These are phyloP conservation scores for Fragaria nilgerrensis DNA, from an alignment of 306 rosid species.

Conservation along the genomic window DNA sequence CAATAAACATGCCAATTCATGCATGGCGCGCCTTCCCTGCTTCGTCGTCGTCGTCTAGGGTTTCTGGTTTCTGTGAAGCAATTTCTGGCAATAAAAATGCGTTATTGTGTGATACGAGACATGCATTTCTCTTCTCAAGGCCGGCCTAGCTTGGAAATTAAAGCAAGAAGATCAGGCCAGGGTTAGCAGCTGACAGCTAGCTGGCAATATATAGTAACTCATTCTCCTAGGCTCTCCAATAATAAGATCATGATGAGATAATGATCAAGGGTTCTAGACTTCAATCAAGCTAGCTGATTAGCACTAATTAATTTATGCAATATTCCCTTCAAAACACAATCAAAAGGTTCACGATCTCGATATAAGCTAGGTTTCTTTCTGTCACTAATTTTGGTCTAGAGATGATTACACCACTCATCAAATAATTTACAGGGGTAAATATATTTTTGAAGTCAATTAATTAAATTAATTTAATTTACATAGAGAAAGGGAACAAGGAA, in stretches of 20 bases:
- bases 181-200: neutral
- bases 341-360: slow-evolving; percentile 4
- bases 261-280: neutral
- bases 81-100: neutral
- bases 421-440: neutral
- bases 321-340: neutral
- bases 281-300: neutral
- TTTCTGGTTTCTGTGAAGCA: neutral
- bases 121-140: neutral
- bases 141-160: neutral
- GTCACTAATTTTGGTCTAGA: neutral
- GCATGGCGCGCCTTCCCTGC: slow-evolving; percentile 6
- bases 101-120: neutral
- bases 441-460: neutral
- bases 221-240: slow-evolving; percentile 9
- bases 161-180: neutral
- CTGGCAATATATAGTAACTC: neutral
- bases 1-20: slow-evolving; percentile 3
- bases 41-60: neutral
- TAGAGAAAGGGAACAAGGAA: neutral
- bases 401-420: neutral
- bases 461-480: neutral
- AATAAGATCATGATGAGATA: slow-evolving; percentile 2
- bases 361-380: neutral
- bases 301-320: neutral